A percentile compares a stretch with the other conserved stretches of the same genome.
Evolutionary conservation across 106 monocot genomes (phyloP).

Genomic region (Apostasia shenzhenica): DNA sequence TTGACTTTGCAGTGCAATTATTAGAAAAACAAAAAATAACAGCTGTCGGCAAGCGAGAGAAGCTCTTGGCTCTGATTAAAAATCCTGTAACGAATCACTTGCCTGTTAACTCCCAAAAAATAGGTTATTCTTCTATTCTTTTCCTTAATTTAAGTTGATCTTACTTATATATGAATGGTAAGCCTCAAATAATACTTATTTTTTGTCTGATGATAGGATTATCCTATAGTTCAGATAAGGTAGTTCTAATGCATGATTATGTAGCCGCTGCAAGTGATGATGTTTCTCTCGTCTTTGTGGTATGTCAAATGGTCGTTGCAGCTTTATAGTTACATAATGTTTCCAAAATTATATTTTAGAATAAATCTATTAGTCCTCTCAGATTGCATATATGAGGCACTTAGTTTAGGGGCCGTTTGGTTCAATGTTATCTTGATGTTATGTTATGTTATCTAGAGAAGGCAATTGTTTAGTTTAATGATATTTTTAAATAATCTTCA

Average conservation of each 20-base stretch:
- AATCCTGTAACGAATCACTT: conserved; percentile 82
- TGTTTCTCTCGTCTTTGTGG: conserved; percentile 80
- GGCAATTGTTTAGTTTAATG: no score
- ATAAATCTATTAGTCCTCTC: no score
- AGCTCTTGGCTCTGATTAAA: conserved; percentile 91
- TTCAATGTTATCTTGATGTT: no score
- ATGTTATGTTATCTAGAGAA: no score
- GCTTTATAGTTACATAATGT: background rate
- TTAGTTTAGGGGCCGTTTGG: no score
- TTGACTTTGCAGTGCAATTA: conserved; percentile 47
- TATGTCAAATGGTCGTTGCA: conserved; percentile 17
- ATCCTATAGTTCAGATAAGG: conserved; percentile 78
- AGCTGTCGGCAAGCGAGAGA: conserved; percentile 80
- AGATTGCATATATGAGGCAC: no score
- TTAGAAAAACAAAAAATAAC: conserved; percentile 72
- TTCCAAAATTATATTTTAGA: no score
- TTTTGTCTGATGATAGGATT: conserved; percentile 35
- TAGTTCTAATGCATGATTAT: conserved; percentile 62
- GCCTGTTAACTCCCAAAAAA: conserved; percentile 73
- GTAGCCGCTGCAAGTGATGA: conserved; percentile 67
- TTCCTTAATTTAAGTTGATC: background rate
- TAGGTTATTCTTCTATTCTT: conserved; percentile 38
- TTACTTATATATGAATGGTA: background rate
- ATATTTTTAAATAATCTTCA: no score
- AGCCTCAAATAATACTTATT: background rate